Evolutionary conservation across 441 rosid genomes (phyloP).

Genomic region (Adansonia grandidieri): DNA sequence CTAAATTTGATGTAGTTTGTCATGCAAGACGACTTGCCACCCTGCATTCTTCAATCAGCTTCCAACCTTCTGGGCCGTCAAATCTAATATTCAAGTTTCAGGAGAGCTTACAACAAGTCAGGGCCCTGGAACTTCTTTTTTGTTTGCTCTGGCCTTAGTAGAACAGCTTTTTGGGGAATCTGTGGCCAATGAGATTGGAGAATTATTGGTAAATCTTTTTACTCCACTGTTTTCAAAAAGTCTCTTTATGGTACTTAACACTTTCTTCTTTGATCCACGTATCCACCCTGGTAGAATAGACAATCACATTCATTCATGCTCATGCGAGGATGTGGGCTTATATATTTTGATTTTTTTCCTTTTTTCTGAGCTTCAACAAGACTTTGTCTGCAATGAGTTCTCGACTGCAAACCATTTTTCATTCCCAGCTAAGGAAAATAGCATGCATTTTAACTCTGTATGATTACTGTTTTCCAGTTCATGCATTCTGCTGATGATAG

Average conservation of each 20-base stretch:
- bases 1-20: conserved; percentile 59
- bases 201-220: conserved; percentile 54
- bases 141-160: conserved; percentile 78
- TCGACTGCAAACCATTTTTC: background rate
- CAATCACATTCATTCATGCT: background rate
- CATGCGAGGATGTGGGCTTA: background rate
- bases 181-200: conserved; percentile 65
- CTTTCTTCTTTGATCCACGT: conserved; percentile 10
- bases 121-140: conserved; percentile 91
- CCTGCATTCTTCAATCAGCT: conserved; percentile 86
- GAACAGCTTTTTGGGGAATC: conserved; percentile 87
- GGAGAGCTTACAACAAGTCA: conserved; percentile 94
- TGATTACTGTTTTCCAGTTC: conserved; percentile 45
- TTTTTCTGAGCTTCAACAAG: background rate
- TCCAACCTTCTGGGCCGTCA: conserved; percentile 93
- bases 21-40: conserved; percentile 85
- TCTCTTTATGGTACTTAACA: background rate
- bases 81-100: conserved; percentile 78
- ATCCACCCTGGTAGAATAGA: background rate
- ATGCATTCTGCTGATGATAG: conserved; percentile 48
- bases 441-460: conserved; percentile 25
- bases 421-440: background rate
- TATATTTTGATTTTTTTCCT: background rate
- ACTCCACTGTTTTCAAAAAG: background rate
- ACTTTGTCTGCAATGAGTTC: background rate